Percentiles rank a stretch among this genome's conserved stretches.
These are phyloP conservation scores for Nemania sp. DNA, from an alignment of 2,329 filamentous ascomycete genomes.

Conservation along the genomic window DNA sequence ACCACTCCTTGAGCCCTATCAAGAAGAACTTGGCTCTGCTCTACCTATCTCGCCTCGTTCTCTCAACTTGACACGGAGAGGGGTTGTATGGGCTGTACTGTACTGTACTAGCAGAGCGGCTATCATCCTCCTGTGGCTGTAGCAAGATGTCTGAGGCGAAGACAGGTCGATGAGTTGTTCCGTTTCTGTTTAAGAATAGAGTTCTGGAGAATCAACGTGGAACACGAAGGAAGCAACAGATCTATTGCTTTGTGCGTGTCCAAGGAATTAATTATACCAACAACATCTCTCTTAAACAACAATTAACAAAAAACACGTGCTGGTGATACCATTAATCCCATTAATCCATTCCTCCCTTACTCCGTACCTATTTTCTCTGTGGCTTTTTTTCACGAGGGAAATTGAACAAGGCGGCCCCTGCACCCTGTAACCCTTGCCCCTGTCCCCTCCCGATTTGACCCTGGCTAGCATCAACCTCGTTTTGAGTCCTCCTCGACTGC, in stretches of 20 bases:
- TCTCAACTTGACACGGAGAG: slow-evolving; percentile 27
- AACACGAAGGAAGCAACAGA: slow-evolving; percentile 33
- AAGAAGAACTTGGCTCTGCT: background rate
- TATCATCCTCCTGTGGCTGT: slow-evolving; percentile 36
- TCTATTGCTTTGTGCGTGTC: background rate
- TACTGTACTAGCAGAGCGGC: slow-evolving; percentile 22
- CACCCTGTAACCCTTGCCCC: slow-evolving; percentile 31
- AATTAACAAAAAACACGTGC: background rate
- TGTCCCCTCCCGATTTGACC: slow-evolving; percentile 43
- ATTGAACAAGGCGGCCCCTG: slow-evolving; percentile 39
- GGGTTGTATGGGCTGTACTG: slow-evolving; percentile 16
- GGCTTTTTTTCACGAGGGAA: slow-evolving; percentile 6
- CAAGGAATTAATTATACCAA: slow-evolving; percentile 6
- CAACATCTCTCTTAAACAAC: background rate
- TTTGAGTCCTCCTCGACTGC: slow-evolving; percentile 40
- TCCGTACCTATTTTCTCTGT: slow-evolving; percentile 5
- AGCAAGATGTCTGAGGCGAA: slow-evolving; percentile 21
- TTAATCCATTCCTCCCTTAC: background rate
- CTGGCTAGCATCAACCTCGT: slow-evolving; percentile 49
- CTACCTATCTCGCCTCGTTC: slow-evolving; percentile 8
- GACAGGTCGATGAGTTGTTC: slow-evolving; percentile 12
- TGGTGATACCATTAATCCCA: background rate
- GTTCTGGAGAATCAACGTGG: slow-evolving; percentile 20
- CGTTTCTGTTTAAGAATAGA: slow-evolving; percentile 32
- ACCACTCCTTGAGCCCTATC: slow-evolving; percentile 12